Conservation (phyloP, 176 grass and related monocot genomes). For the Aegilops tauschii region DNA sequence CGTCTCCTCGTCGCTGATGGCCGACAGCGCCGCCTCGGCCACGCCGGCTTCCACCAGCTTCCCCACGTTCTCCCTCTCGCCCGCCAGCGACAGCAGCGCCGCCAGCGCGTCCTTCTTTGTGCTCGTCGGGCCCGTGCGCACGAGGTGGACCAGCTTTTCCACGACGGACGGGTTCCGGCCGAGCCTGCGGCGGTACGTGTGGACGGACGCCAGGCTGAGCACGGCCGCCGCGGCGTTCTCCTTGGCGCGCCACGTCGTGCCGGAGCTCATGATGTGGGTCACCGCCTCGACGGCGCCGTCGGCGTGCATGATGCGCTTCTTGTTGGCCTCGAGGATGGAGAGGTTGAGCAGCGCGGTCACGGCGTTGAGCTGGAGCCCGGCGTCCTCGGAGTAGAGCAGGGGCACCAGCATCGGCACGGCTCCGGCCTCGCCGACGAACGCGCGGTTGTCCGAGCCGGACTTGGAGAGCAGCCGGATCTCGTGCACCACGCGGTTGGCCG, state of each 20-base stretch:
- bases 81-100: conserved; percentile 68
- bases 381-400: conserved; percentile 64
- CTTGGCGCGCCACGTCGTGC: conserved; percentile 75
- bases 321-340: conserved; percentile 88
- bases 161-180: conserved; percentile 55
- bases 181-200: conserved; percentile 69
- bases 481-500: conserved; percentile 77
- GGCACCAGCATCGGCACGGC: conserved; percentile 79
- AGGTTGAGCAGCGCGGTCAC: conserved; percentile 91
- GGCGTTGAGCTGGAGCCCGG: conserved; percentile 76
- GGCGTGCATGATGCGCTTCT: conserved; percentile 92
- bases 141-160: conserved; percentile 46
- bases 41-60: conserved; percentile 69
- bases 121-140: conserved; percentile 50
- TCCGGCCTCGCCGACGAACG: conserved; percentile 80
- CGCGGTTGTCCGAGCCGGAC: conserved; percentile 65
- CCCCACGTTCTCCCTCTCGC: conserved; percentile 79
- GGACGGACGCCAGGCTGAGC: conserved; percentile 68
- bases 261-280: conserved; percentile 50
- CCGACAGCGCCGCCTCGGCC: conserved; percentile 45
- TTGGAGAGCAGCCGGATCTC: conserved; percentile 85
- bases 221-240: conserved; percentile 79
- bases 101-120: conserved; percentile 80
- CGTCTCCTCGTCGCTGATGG: conserved; percentile 57
- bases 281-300: conserved; percentile 70